Conservation (phyloP, 179 eudicot species). For the Kewa caespitosa region DNA sequence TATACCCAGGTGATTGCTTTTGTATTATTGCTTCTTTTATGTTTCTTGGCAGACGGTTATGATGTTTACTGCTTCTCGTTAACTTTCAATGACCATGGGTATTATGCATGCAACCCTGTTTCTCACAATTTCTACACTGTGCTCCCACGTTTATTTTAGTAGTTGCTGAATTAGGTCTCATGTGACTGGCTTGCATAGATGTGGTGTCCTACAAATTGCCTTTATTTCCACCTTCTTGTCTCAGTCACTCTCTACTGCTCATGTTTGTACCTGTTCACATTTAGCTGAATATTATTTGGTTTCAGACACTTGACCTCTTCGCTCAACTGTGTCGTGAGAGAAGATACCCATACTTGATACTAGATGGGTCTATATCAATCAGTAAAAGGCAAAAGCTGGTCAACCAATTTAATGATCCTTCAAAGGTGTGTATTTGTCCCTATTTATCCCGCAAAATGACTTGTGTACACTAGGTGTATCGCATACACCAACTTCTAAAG, state of each 20-base stretch:
- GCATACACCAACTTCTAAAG: no score
- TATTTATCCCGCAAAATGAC: neutral
- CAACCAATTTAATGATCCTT: constrained; percentile 81
- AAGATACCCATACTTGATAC: constrained; percentile 89
- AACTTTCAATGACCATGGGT: neutral
- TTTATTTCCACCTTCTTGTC: neutral
- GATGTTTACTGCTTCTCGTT: no score
- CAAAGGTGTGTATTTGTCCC: constrained; percentile 56
- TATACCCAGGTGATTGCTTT: constrained; percentile 77
- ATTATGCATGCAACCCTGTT: neutral
- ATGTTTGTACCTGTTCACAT: neutral
- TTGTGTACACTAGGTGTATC: no score
- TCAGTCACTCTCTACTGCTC: neutral
- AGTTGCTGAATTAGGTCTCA: neutral
- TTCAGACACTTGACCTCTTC: constrained; percentile 93
- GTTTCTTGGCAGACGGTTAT: no score
- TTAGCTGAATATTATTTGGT: constrained; percentile 20
- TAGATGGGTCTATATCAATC: constrained; percentile 90
- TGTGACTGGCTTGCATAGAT: constrained; percentile 1
- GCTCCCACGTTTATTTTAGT: neutral
- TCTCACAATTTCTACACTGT: neutral
- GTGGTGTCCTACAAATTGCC: neutral
- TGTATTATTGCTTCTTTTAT: neutral
- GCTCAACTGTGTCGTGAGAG: constrained; percentile 98
- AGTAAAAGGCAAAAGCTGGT: constrained; percentile 95